Base-by-base conservation (phyloP, 2,329 filamentous ascomycete species). In the Byssoonygena ceratinophila region DNA sequence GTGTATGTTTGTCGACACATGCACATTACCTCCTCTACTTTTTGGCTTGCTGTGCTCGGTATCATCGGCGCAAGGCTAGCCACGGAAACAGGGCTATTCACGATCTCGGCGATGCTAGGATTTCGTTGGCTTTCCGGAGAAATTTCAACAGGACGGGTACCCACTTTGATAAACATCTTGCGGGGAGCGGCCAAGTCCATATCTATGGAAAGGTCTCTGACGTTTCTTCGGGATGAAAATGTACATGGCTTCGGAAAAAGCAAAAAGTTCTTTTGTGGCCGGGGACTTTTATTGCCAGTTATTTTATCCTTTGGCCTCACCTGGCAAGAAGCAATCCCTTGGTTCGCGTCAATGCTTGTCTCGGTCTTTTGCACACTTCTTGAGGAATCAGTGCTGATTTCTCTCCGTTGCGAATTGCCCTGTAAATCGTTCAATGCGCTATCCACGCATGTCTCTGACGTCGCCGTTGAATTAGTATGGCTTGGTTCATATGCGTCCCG, bases 21-120 rank as follows among this genome's bases (percentile, higher is more conserved):
- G 23, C 66, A 64, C 67, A 72, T 71, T 29, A 71, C 67, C 52
- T 71, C 69, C 4, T 66, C 62, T 14, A 65, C 59, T 46, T 68
- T 70, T 47, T 65, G 63, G 16, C 59, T 63, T 4, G 59, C 58
- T 29, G 60, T 57, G 23, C 59, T 51, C 5, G 61, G 58, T 18
- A 61, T 61, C 46, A 59, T 45, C 8, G 57, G 52, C 23, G 59
- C 61, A 1, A 66, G 59, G 20, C 59, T 65, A 16, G 54, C 56
- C 12, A 60, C 57, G 6, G 64, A 64, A n/a, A 69, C 41, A 29
- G 68, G 68, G 25, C 64, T 71, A 50, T 69, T 67, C 61, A 72
- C 68, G 22, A 71, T 63, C 54, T 71, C 68, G 20, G 67, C 68
- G 54, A 71, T 70, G 50, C 63, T 71, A 14, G 66, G 61, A 44